Evolutionary conservation across 805 yeast genomes (phyloP).

Genomic region (Hagleromyces aurorensis): DNA sequence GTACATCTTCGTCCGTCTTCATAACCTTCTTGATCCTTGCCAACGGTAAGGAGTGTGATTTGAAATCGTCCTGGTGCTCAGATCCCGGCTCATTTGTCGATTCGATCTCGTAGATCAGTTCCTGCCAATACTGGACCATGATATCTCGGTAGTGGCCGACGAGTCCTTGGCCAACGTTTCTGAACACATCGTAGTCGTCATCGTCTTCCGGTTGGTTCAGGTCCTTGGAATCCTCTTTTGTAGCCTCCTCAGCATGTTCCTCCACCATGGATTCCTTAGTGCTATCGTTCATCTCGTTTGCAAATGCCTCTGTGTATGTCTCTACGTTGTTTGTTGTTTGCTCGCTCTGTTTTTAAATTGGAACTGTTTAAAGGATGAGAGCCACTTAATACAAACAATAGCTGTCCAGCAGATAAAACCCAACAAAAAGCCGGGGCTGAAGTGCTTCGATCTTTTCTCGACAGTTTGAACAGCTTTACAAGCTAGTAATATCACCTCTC

Average conservation of each 20-base stretch:
- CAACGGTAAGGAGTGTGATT: conserved; percentile 87
- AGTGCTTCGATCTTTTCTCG: too few species aligned
- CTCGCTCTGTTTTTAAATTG: too few species aligned
- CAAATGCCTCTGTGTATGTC: too few species aligned
- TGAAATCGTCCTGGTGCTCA: conserved; percentile 73
- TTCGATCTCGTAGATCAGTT: conserved; percentile 72
- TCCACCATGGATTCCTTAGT: conserved; percentile 1
- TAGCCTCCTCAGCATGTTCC: background rate
- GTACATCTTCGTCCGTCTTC: conserved; percentile 96
- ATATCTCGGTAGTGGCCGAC: conserved; percentile 72
- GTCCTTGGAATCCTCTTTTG: background rate
- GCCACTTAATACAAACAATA: too few species aligned
- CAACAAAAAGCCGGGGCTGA: too few species aligned
- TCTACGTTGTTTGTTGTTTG: too few species aligned
- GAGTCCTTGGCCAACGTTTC: conserved; percentile 90
- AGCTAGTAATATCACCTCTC: background rate
- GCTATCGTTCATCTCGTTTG: too few species aligned
- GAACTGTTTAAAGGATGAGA: too few species aligned
- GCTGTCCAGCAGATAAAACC: too few species aligned
- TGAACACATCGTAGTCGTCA: conserved; percentile 50
- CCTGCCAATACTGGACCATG: conserved; percentile 98
- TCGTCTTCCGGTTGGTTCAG: conserved; percentile 14
- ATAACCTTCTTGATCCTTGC: conserved; percentile 95
- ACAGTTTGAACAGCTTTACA: conserved; percentile 1
- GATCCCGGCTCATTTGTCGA: conserved; percentile 46